Evolutionary conservation across 208 protist genomes (phyloP).

Genomic region (Porcisia hertigi): DNA sequence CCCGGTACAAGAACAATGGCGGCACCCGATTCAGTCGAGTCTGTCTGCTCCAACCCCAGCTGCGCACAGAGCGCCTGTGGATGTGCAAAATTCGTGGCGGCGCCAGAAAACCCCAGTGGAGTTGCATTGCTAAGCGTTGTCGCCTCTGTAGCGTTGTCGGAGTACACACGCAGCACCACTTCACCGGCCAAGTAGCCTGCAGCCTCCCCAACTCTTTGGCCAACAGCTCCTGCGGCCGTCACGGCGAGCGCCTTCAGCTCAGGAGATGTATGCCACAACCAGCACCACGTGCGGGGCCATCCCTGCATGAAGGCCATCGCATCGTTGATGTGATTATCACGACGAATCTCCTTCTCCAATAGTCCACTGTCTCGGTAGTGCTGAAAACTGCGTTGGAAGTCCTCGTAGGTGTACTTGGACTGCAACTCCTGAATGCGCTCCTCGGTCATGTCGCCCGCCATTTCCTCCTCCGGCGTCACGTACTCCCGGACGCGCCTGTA

Average conservation of each 20-base stretch:
- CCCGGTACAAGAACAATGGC: conserved; percentile 55
- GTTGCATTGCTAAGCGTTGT: conserved; percentile 60
- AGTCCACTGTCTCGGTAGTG: conserved; percentile 60
- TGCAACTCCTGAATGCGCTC: conserved; percentile 46
- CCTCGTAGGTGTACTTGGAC: conserved; percentile 47
- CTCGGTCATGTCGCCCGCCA: conserved; percentile 36
- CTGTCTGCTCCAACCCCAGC: conserved; percentile 36
- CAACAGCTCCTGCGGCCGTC: conserved; percentile 37
- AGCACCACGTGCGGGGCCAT: conserved; percentile 68
- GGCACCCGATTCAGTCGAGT: conserved; percentile 1
- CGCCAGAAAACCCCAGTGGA: conserved; percentile 45
- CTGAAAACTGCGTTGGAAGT: conserved; percentile 58
- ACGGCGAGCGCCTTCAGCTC: conserved; percentile 37
- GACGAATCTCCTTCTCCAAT: conserved; percentile 65
- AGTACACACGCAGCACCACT: conserved; percentile 70
- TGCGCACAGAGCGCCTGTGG: conserved; percentile 49
- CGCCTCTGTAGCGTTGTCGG: conserved; percentile 57
- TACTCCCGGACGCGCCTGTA: conserved; percentile 41
- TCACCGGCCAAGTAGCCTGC: conserved; percentile 70
- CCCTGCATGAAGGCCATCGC: conserved; percentile 62
- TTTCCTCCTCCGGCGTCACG: conserved; percentile 52
- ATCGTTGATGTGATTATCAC: conserved; percentile 65
- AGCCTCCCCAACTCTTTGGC: conserved; percentile 51
- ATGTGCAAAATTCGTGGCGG: conserved; percentile 28
- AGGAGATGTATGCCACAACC: conserved; percentile 36